A percentile compares a stretch with the other conserved stretches of the same genome.
Conservation (phyloP, 2,329 filamentous ascomycete species). For the Ceratocystis cacaofunesta region DNA sequence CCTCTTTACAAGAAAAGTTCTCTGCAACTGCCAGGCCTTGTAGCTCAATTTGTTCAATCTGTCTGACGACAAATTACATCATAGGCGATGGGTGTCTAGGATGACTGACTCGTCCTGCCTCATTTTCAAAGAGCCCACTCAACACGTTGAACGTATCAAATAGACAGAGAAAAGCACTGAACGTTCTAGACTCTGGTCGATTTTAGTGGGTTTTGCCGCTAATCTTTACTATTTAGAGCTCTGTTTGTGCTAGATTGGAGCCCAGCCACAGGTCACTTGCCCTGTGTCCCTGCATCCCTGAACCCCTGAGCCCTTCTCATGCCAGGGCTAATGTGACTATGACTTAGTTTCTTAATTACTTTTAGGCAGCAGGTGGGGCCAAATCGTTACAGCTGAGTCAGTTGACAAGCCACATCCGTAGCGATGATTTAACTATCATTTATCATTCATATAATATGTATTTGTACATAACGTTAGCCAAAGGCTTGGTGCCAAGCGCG, state of each 20-base stretch:
- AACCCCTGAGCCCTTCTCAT: background rate
- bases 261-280: background rate
- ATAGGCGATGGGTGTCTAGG: background rate
- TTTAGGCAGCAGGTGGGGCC: conserved; percentile 1
- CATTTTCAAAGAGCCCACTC: background rate
- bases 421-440: background rate
- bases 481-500: background rate
- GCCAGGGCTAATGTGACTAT: background rate
- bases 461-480: background rate
- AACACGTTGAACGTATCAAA: background rate
- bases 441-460: background rate
- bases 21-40: background rate
- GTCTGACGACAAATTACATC: background rate
- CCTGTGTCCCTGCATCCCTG: background rate
- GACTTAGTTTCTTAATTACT: background rate
- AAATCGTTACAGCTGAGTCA: background rate
- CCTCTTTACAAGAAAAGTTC: too few species aligned
- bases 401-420: background rate
- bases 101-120: background rate
- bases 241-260: background rate
- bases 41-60: background rate
- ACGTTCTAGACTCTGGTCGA: background rate
- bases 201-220: background rate
- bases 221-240: background rate
- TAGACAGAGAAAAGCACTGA: too few species aligned